A percentile compares a stretch with the other conserved stretches of the same genome.
These are phyloP conservation scores for Phytophthora macrochlamydospora DNA, from an alignment of 352 stramenopile genomes.

Conservation along the genomic window DNA sequence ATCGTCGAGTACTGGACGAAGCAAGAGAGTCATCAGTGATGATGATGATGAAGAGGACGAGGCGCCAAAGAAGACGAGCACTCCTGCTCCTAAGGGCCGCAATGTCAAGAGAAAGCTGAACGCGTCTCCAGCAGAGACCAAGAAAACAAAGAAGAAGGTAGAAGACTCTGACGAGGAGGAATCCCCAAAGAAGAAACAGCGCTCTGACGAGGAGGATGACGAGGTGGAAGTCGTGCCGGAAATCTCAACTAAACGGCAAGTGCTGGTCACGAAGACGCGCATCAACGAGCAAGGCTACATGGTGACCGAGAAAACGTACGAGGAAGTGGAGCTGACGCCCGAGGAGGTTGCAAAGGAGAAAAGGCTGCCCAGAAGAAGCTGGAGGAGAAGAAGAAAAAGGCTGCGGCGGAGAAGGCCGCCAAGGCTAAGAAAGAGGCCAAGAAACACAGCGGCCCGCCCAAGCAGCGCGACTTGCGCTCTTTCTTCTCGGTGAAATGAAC, in stretches of 20 bases:
- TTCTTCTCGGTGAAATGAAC: conserved; percentile 58
- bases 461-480: conserved; percentile 74
- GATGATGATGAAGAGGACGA: conserved; percentile 60
- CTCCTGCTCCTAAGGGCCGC: conserved; percentile 25
- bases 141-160: conserved; percentile 24
- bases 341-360: conserved; percentile 64
- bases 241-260: conserved; percentile 52
- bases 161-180: conserved; percentile 24
- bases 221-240: conserved; percentile 23
- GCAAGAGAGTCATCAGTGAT: conserved; percentile 71
- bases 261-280: conserved; percentile 70
- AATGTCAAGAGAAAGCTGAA: conserved; percentile 59
- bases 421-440: conserved; percentile 62
- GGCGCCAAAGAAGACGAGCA: conserved; percentile 13
- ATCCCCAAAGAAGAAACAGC: conserved; percentile 15
- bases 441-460: conserved; percentile 44
- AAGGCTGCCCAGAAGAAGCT: conserved; percentile 46
- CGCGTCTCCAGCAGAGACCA: conserved; percentile 32
- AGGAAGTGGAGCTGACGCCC: conserved; percentile 69
- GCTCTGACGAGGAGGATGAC: conserved; percentile 34
- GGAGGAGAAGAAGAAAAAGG: conserved; percentile 53
- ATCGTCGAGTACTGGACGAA: conserved; percentile 24
- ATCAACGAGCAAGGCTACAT: conserved; percentile 88
- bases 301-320: conserved; percentile 79
- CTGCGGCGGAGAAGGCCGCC: conserved; percentile 35